Conservation (phyloP, 768 basidiomycete species). For the Imleria badia region DNA sequence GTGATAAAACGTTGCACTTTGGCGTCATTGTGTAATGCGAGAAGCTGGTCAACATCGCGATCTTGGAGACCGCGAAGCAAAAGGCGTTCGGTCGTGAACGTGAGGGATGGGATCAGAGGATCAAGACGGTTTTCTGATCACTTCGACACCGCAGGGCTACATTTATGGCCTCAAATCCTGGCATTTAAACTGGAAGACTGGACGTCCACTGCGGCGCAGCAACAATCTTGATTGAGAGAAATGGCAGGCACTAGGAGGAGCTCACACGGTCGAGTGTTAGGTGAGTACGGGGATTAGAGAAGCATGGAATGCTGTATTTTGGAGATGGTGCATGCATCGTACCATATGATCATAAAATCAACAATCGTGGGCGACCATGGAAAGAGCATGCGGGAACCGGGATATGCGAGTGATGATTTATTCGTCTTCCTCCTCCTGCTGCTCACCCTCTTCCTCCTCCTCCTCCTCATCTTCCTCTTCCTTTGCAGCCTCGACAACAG, state of each 20-base stretch:
- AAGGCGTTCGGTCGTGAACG: slow-evolving; percentile 29
- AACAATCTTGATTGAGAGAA: no score
- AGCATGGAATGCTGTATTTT: slow-evolving; percentile 30
- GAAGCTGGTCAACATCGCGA: slow-evolving; percentile 7
- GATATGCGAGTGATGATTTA: slow-evolving; percentile 24
- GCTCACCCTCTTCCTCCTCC: slow-evolving; percentile 70
- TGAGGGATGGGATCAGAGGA: background rate
- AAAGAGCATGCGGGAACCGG: slow-evolving; percentile 19
- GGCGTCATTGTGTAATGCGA: slow-evolving; percentile 24
- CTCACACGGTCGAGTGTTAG: background rate
- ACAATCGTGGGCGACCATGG: slow-evolving; percentile 22
- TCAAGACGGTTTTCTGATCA: background rate
- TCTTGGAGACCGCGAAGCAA: slow-evolving; percentile 18
- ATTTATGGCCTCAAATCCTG: background rate
- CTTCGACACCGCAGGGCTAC: no score
- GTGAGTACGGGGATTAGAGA: background rate
- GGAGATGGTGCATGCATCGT: slow-evolving; percentile 36
- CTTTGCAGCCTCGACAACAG: slow-evolving; percentile 76
- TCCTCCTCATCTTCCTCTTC: slow-evolving; percentile 69
- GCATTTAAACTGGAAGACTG: no score
- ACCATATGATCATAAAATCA: slow-evolving; percentile 37
- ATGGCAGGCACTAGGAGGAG: background rate
- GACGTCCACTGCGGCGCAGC: no score
- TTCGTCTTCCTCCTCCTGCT: slow-evolving; percentile 53
- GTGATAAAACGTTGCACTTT: slow-evolving; percentile 18